Conservation (phyloP, 805 yeast genomes). For the Saturnispora saitoi region DNA sequence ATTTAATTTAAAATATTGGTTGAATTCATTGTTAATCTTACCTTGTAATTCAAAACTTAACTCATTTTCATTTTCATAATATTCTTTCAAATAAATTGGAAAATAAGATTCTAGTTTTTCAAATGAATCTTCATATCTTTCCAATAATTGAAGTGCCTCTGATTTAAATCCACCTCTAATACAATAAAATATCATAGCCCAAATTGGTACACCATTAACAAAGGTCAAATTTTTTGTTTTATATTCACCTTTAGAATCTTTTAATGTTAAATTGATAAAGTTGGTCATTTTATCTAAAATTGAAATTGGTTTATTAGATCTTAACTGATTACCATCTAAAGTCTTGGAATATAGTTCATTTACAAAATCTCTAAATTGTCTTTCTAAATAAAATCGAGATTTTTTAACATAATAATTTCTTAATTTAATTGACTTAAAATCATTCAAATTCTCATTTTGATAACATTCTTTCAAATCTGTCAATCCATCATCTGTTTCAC, state of each 20-base stretch:
- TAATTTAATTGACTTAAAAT: slow-evolving; percentile 29
- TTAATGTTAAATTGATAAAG: slow-evolving; percentile 41
- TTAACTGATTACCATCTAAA: slow-evolving; percentile 1
- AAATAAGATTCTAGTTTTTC: slow-evolving; percentile 80
- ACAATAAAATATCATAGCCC: slow-evolving; percentile 85
- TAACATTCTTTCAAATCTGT: slow-evolving; percentile 19
- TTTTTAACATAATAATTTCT: slow-evolving; percentile 42
- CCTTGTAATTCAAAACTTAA: slow-evolving; percentile 62
- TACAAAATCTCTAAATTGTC: slow-evolving; percentile 68
- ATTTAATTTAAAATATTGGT: slow-evolving; percentile 60
- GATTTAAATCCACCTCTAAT: slow-evolving; percentile 73
- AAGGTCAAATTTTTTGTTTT: slow-evolving; percentile 46
- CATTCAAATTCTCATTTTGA: slow-evolving; percentile 25
- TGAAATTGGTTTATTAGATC: slow-evolving; percentile 1
- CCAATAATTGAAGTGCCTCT: slow-evolving; percentile 68
- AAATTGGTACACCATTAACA: slow-evolving; percentile 81
- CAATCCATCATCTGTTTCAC: slow-evolving; percentile 30
- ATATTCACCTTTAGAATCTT: slow-evolving; percentile 37
- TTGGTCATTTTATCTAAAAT: slow-evolving; percentile 24
- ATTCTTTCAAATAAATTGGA: slow-evolving; percentile 69
- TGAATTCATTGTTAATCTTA: slow-evolving; percentile 70
- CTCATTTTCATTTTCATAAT: slow-evolving; percentile 45
- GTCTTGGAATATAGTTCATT: slow-evolving; percentile 43
- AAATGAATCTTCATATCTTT: slow-evolving; percentile 59
- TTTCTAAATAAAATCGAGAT: slow-evolving; percentile 56